Evolutionary conservation across 140 eudicot genomes (phyloP).

Genomic region (Erigeron philadelphicus): DNA sequence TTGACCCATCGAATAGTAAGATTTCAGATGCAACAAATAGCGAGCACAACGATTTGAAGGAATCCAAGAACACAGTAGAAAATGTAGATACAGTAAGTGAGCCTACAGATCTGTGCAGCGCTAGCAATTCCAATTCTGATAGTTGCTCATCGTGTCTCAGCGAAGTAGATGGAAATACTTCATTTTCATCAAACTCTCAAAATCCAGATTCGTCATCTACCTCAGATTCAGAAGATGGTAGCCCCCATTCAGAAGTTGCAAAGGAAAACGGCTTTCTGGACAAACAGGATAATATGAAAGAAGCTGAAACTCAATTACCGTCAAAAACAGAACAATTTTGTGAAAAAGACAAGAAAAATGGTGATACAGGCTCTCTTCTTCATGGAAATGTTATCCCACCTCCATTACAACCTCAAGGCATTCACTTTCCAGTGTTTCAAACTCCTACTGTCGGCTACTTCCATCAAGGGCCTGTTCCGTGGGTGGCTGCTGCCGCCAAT

Average conservation of each 20-base stretch:
- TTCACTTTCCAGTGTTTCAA: conserved; percentile 69
- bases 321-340: conserved; percentile 23
- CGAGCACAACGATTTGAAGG: conserved; percentile 26
- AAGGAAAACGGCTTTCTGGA: conserved; percentile 38
- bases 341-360: conserved; percentile 33
- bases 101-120: conserved; percentile 33
- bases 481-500: conserved; percentile 61
- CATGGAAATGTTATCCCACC: conserved; percentile 44
- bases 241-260: conserved; percentile 47
- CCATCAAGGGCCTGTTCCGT: conserved; percentile 66
- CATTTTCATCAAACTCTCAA: conserved; percentile 51
- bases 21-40: conserved; percentile 26
- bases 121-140: conserved; percentile 62
- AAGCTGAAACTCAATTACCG: conserved; percentile 32
- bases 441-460: conserved; percentile 66
- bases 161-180: conserved; percentile 71
- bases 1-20: conserved; percentile 29
- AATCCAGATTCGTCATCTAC: conserved; percentile 57
- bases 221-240: conserved; percentile 74
- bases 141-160: conserved; percentile 84
- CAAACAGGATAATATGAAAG: conserved; percentile 20
- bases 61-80: conserved; percentile 9
- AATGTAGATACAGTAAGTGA: conserved; percentile 34
- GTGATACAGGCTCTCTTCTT: conserved; percentile 33
- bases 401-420: conserved; percentile 48